Evolutionary conservation across 768 basidiomycete genomes (phyloP), one percentile per base, ranked within the genome.

Genomic region (Rhodosporidiobolus sp.): DNA sequence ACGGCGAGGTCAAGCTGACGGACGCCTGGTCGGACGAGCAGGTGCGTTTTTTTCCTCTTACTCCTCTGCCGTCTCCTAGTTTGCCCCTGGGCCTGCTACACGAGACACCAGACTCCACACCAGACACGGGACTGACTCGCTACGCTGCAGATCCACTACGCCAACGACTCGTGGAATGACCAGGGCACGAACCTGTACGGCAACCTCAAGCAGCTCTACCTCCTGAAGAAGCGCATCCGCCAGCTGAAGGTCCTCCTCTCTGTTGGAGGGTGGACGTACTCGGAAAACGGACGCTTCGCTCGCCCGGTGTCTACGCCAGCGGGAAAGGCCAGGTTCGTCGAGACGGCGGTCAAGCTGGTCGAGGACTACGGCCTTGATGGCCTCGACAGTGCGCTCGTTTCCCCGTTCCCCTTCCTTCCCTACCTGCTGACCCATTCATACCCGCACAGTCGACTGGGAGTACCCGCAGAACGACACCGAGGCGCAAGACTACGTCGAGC

Each of bases 191-290:
- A 98, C 81, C 86, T 98, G 26, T 98, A 74, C 78, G 94, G 94
- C 64, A 95, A 95, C 81, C 87, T 98, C 83, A 96, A 95, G 80
- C 91, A 90, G 61, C 86, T 98, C 69, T 94, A 94, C 81, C 86
- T 90, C 45, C 84, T 97, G 76, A 98, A 98, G 85, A 89, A 94
- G 79, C 81, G 86, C 73, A 84, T 96, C 71, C 86, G 93, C 63
- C 89, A 89, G 72, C 84, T 93, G 79, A 91, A 90, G 75, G 78
- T 85, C 14, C 69, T 84, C 20, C 85, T 99, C 38, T 92, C 90
- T 55, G 97, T 99, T 63, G 95, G 95, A 22, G 95, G 95, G 10
- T 97, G 93, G 93, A 90, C 92, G 0, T 94, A 93, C 79, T 93
- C 91, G 0, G 86, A 91, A 38, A 87, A 87, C 54, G 71, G 71